These are phyloP conservation scores for Juncus inflexus DNA, from an alignment of 176 grass and related monocot genomes.

Conservation along the genomic window DNA sequence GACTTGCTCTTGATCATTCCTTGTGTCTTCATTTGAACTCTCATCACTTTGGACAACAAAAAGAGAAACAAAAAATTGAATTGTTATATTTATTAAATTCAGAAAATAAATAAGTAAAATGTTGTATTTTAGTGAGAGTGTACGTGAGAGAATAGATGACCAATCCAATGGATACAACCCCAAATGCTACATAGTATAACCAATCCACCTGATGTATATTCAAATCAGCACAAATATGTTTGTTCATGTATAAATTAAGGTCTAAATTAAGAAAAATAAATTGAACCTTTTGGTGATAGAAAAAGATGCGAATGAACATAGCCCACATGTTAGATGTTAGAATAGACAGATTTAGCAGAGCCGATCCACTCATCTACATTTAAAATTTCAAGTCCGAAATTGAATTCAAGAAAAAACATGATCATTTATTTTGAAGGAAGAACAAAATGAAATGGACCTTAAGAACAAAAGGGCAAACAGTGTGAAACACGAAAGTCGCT, in stretches of 20 bases:
- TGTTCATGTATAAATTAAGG: neutral
- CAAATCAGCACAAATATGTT: slow-evolving; percentile 14
- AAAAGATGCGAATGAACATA: slow-evolving; percentile 47
- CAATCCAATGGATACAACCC: slow-evolving; percentile 43
- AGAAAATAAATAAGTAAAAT: no score
- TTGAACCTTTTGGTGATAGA: slow-evolving; percentile 44
- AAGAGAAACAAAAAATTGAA: no score
- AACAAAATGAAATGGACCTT: slow-evolving; percentile 27
- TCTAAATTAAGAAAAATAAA: slow-evolving; percentile 14
- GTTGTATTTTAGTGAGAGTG: neutral
- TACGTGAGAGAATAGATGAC: slow-evolving; percentile 49
- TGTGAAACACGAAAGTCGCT: slow-evolving; percentile 46
- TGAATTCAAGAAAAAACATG: neutral
- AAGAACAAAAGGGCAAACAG: slow-evolving; percentile 45
- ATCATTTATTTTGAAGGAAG: neutral
- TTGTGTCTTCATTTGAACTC: no score
- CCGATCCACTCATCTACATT: slow-evolving; percentile 54
- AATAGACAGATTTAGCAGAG: slow-evolving; percentile 52
- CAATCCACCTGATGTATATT: slow-evolving; percentile 42
- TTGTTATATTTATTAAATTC: no score
- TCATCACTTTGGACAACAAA: no score
- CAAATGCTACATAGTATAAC: slow-evolving; percentile 51
- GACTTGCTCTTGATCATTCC: no score
- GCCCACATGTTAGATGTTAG: slow-evolving; percentile 65
- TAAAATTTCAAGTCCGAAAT: neutral